These are phyloP conservation scores for Tuber magnatum DNA, from an alignment of 495 filamentous ascomycete species.

Conservation along the genomic window DNA sequence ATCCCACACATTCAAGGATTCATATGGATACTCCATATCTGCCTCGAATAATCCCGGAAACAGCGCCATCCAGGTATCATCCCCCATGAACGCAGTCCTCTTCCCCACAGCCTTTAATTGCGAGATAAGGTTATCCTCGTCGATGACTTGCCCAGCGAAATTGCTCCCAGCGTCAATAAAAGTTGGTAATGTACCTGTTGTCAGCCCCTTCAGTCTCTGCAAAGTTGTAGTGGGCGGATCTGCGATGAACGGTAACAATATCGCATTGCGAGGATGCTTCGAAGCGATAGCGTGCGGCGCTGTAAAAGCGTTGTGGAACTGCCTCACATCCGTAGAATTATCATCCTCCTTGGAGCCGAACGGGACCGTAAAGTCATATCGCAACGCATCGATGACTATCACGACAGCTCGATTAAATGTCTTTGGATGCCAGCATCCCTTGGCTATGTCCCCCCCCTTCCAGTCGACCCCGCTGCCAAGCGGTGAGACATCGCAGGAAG, in stretches of 20 bases:
- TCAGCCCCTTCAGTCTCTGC: slow-evolving; percentile 86
- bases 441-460: slow-evolving; percentile 42
- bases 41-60: slow-evolving; percentile 88
- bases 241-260: slow-evolving; percentile 91
- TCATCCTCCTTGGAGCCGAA: slow-evolving; percentile 47
- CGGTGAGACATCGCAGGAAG: slow-evolving; percentile 68
- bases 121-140: slow-evolving; percentile 88
- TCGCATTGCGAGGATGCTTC: slow-evolving; percentile 66
- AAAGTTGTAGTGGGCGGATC: slow-evolving; percentile 92
- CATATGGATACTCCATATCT: slow-evolving; percentile 75
- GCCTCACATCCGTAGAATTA: slow-evolving; percentile 50
- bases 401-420: slow-evolving; percentile 86
- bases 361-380: slow-evolving; percentile 94
- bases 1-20: slow-evolving; percentile 98
- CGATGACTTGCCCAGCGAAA: slow-evolving; percentile 93
- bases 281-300: slow-evolving; percentile 75
- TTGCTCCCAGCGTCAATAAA: slow-evolving; percentile 91
- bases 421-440: slow-evolving; percentile 92
- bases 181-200: slow-evolving; percentile 89
- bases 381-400: slow-evolving; percentile 84
- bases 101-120: slow-evolving; percentile 74
- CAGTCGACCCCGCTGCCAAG: slow-evolving; percentile 43
- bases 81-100: slow-evolving; percentile 83
- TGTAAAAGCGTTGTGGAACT: slow-evolving; percentile 81
- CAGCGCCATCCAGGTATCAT: slow-evolving; percentile 90